phyloP scores from a whole-genome alignment of 1,139 yeast species.

The Yamadazyma kanchanaburiensis region DNA sequence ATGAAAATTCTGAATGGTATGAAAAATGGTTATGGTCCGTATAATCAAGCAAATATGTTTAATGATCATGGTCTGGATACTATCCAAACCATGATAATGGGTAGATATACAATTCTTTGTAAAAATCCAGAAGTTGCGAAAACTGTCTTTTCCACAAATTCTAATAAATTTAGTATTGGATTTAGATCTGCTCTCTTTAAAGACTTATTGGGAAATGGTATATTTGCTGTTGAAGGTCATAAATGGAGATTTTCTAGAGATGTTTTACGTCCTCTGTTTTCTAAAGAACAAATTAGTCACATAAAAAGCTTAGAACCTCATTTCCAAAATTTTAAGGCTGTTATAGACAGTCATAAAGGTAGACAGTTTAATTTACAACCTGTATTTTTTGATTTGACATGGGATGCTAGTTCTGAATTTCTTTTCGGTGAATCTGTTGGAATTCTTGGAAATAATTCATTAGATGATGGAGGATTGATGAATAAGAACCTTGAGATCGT shows the following conservation, averaged over 20 bases:
- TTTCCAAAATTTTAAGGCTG: constrained; percentile 30
- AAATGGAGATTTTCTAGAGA: constrained; percentile 58
- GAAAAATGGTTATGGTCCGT: constrained; percentile 1
- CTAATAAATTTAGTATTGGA: constrained; percentile 50
- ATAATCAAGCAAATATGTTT: constrained; percentile 1
- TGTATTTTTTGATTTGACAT: constrained; percentile 34
- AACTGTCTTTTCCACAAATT: constrained; percentile 37
- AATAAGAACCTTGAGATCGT: constrained; percentile 27
- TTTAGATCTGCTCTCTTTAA: constrained; percentile 35
- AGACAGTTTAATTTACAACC: constrained; percentile 30
- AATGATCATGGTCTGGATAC: constrained; percentile 13
- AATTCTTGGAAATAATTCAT: too few relatives aligned
- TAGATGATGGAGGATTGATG: constrained; percentile 15
- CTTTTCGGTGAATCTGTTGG: constrained; percentile 44
- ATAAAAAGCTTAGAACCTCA: constrained; percentile 46
- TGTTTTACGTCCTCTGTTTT: constrained; percentile 55
- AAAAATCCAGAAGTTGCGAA: constrained; percentile 35
- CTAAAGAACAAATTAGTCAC: constrained; percentile 50
- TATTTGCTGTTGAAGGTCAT: constrained; percentile 51
- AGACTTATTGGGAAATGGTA: constrained; percentile 52
- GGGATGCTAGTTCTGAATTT: constrained; percentile 49
- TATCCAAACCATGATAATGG: constrained; percentile 17
- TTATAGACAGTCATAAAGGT: constrained; percentile 20
- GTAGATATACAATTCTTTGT: constrained; percentile 18
- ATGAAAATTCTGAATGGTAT: background rate